These are phyloP conservation scores for Phytopythium oedochilum DNA, from an alignment of 352 stramenopile species.

Conservation along the genomic window DNA sequence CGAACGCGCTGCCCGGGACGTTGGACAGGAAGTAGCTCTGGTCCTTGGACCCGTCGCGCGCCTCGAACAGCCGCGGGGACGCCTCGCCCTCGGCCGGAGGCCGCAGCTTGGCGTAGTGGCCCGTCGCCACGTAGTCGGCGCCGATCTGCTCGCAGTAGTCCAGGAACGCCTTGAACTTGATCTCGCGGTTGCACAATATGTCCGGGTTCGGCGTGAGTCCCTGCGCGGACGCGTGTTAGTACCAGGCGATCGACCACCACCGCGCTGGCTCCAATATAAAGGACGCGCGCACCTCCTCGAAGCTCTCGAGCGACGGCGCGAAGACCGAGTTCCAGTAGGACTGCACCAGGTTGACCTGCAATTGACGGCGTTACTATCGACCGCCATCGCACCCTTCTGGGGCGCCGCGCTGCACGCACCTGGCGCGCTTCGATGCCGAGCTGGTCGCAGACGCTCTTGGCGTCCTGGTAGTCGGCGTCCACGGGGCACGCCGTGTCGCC, in stretches of 20 bases:
- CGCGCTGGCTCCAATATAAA: no score
- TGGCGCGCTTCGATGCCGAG: conserved; percentile 89
- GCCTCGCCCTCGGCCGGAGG: conserved; percentile 5
- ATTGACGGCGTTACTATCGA: no score
- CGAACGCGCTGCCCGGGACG: conserved; percentile 62
- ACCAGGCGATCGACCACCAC: no score
- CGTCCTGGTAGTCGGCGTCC: conserved; percentile 92
- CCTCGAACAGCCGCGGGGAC: conserved; percentile 74
- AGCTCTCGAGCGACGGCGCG: conserved; percentile 92
- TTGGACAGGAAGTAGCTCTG: conserved; percentile 97
- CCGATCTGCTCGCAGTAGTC: conserved; percentile 84
- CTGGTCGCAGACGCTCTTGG: conserved; percentile 88
- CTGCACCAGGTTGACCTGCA: conserved; percentile 84
- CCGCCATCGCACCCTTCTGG: no score
- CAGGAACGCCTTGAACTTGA: conserved; percentile 98
- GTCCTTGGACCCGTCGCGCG: conserved; percentile 90
- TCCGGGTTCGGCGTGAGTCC: conserved; percentile 92
- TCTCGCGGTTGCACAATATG: conserved; percentile 96
- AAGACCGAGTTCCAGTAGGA: conserved; percentile 99
- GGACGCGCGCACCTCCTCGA: conserved; percentile 31
- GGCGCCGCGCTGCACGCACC: no score
- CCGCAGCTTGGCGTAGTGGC: conserved; percentile 92
- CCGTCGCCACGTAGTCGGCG: conserved; percentile 93
- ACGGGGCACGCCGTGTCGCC: conserved; percentile 75
- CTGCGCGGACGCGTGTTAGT: no score